Base-by-base conservation (phyloP, 2,329 filamentous ascomycete species). In the Neophaeococcomyces mojaviensis region DNA sequence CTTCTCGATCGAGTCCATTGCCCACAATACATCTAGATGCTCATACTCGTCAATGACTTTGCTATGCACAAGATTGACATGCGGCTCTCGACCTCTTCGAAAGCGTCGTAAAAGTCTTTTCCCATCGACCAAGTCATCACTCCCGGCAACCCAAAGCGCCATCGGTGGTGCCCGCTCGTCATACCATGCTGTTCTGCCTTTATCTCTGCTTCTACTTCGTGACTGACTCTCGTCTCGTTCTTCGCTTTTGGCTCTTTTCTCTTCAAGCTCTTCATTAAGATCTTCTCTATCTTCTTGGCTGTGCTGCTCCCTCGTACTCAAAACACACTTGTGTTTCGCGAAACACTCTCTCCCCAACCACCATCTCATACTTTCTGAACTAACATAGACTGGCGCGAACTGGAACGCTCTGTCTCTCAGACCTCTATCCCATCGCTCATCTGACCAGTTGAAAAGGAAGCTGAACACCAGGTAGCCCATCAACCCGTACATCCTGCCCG, bases 1-100 rank as follows among this genome's bases (percentile, higher is more conserved):
- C 62, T 90, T 78, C 39, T 90, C 82, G 13, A 88, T 79, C 0
- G 81, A 80, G 59, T 96, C 88, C 73, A 96, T 87, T 0, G 89
- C 88, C 90, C 90, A 96, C 31, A 97, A 80, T 1, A 96, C 87
- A 66, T 96, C 90, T 3, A 97, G 74, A 65, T 97, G 90, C 67
- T 96, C 90, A 62, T 95, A 94, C 38, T 84, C 86, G 2, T 86
- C 80, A 35, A 96, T 84, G 18, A 94, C 71, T 61, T 87, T 94
- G 52, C 77, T 77, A 65, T 95, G 86, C 3, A 95, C 86, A 4
- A 96, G 68, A 32, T 76, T 71, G 7, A 94, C 87, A 59, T 87
- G 73, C 1, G 90, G 90, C 64, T 97, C 90, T 20, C 86, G 73
- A 0, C 84, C 85, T 34, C 77, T 76, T 57, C 85, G 76, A 53